Evolutionary conservation across 2,329 filamentous ascomycete species (phyloP).

Genomic region (Leptographium flavum): DNA sequence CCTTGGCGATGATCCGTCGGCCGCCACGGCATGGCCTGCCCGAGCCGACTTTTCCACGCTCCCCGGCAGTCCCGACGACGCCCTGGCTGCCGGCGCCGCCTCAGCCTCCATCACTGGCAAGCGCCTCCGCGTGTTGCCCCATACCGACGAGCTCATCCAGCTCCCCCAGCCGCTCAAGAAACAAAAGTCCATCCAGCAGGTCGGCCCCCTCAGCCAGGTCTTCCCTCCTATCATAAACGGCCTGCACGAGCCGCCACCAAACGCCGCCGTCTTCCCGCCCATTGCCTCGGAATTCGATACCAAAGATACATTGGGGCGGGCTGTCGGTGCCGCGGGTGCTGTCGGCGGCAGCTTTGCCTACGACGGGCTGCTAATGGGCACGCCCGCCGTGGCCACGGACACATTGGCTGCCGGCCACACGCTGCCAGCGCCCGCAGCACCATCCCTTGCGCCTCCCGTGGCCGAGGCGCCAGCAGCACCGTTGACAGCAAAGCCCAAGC

Average conservation of each 20-base stretch:
- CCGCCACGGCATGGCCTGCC: constrained; percentile 1
- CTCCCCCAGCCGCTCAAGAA: constrained; percentile 51
- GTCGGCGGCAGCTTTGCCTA: constrained; percentile 1
- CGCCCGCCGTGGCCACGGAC: constrained; percentile 9
- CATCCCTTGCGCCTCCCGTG: neutral
- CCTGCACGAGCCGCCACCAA: constrained; percentile 45
- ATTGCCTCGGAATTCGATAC: constrained; percentile 44
- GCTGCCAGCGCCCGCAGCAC: neutral
- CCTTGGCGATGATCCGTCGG: neutral
- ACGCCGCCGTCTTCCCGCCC: constrained; percentile 47
- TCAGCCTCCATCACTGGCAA: constrained; percentile 7
- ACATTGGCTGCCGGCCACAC: constrained; percentile 8
- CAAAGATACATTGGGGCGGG: constrained; percentile 26
- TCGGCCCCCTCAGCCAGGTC: constrained; percentile 18
- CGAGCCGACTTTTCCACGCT: neutral
- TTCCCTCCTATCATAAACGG: constrained; percentile 54
- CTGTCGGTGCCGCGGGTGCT: constrained; percentile 7
- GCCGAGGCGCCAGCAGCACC: constrained; percentile 9
- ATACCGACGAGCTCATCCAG: constrained; percentile 48
- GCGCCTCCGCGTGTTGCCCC: constrained; percentile 8
- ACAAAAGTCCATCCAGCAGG: constrained; percentile 42
- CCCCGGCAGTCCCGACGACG: constrained; percentile 21
- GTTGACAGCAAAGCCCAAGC: constrained; percentile 27
- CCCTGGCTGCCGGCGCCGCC: constrained; percentile 14
- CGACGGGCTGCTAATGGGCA: constrained; percentile 9